phyloP scores from a whole-genome alignment of 176 grass and related monocot species.

The Oryza punctata region DNA sequence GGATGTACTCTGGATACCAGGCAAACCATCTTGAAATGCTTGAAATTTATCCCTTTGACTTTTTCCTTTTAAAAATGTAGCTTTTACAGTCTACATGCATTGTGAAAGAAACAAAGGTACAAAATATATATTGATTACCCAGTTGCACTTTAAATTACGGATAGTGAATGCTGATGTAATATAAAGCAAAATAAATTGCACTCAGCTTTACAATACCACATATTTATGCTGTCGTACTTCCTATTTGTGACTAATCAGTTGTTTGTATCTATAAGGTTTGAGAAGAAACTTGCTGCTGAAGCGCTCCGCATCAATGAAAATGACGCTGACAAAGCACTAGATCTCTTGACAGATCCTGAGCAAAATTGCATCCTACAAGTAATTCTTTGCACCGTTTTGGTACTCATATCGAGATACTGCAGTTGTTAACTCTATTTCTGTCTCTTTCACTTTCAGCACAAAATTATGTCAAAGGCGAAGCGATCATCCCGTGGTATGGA shows the following conservation, averaged over 20 bases:
- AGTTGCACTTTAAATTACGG: not conserved
- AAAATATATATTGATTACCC: not conserved
- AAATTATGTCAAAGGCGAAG: constrained; percentile 62
- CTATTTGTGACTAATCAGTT: constrained; percentile 14
- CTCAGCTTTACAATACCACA: not conserved
- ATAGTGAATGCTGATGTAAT: not conserved
- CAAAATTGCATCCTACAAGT: constrained; percentile 81
- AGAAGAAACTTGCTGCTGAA: constrained; percentile 83
- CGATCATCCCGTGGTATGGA: constrained; percentile 37
- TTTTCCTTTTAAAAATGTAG: not conserved
- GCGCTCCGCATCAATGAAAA: constrained; percentile 88
- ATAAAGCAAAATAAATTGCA: constrained; percentile 4
- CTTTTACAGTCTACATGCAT: not conserved
- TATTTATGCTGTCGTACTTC: not conserved
- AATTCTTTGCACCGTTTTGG: constrained; percentile 6
- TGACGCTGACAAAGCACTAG: constrained; percentile 77
- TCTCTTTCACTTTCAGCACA: constrained; percentile 39
- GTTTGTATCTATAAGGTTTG: constrained; percentile 57
- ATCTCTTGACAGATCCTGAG: constrained; percentile 93
- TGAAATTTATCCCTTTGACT: not conserved
- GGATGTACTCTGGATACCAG: not conserved
- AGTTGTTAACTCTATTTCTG: constrained; percentile 31
- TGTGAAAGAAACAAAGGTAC: not conserved
- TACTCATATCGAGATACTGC: constrained; percentile 6
- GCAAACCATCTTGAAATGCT: constrained; percentile 4